Evolutionary conservation across 2,329 filamentous ascomycete species (phyloP).

Genomic region (Fusarium vanettenii): DNA sequence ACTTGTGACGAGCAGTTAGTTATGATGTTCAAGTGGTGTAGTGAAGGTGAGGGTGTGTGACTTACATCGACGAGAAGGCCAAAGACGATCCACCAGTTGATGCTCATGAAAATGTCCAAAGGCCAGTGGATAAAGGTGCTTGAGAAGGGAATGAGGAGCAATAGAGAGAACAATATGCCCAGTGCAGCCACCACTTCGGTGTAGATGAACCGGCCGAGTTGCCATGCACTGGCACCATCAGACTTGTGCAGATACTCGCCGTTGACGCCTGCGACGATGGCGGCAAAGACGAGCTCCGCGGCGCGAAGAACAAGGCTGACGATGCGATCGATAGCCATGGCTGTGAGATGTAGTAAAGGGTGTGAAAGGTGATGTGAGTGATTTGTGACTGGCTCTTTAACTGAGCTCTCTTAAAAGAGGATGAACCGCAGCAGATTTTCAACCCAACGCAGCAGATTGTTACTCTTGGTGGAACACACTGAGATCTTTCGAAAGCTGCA

Average conservation of each 20-base stretch:
- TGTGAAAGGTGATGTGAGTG: background rate
- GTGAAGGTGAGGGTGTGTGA: conserved; percentile 21
- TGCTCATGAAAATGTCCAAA: conserved; percentile 74
- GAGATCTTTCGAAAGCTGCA: background rate
- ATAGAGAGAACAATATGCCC: conserved; percentile 73
- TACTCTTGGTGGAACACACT: background rate
- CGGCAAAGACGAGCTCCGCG: conserved; percentile 74
- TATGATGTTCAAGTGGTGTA: background rate
- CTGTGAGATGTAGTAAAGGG: background rate
- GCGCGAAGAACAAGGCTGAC: conserved; percentile 53
- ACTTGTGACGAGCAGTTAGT: conserved; percentile 40
- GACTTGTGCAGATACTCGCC: conserved; percentile 71
- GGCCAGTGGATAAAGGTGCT: conserved; percentile 77
- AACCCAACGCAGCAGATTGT: background rate
- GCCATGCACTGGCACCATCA: conserved; percentile 60
- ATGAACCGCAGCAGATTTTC: background rate
- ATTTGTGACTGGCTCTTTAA: background rate
- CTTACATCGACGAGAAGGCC: conserved; percentile 72
- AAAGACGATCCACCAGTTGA: conserved; percentile 78
- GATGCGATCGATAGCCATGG: conserved; percentile 55
- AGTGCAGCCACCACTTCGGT: conserved; percentile 77
- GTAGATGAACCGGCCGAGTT: conserved; percentile 77
- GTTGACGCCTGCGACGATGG: conserved; percentile 77
- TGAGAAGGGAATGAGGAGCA: conserved; percentile 80
- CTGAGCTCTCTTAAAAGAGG: background rate